Conservation (phyloP, 2,329 filamentous ascomycete genomes). For the Didymella lethalis region DNA sequence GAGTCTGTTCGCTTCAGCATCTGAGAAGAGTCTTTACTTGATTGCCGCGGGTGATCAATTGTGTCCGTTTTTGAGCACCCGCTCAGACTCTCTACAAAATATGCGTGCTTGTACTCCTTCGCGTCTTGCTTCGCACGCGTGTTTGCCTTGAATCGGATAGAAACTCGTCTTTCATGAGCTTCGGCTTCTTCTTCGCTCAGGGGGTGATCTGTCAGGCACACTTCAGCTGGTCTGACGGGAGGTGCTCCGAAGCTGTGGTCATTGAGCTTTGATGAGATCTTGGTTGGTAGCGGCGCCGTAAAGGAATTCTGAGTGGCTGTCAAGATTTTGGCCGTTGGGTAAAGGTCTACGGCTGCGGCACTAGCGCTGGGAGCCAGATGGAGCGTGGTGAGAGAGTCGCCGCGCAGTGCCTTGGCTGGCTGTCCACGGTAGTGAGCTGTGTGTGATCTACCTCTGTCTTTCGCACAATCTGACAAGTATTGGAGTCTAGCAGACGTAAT, state of each 20-base stretch:
- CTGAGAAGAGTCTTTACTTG: not conserved
- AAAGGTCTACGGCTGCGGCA: too few species aligned
- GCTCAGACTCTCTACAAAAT: slow-evolving; percentile 2
- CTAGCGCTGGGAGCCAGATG: not conserved
- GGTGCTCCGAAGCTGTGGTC: too few species aligned
- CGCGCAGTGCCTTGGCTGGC: not conserved
- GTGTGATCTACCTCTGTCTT: not conserved
- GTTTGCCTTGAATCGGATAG: too few species aligned
- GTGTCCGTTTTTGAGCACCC: not conserved
- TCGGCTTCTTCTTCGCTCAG: not conserved
- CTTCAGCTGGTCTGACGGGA: too few species aligned
- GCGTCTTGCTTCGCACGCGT: not conserved
- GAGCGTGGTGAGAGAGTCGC: slow-evolving; percentile 10
- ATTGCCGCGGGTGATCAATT: not conserved
- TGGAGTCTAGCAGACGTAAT: not conserved
- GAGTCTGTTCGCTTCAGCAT: not conserved
- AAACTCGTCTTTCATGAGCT: not conserved
- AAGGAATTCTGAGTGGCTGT: not conserved
- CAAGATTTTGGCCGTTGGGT: not conserved
- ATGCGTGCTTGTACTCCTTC: slow-evolving; percentile 1
- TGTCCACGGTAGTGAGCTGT: not conserved
- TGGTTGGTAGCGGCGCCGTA: not conserved
- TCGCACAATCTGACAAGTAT: not conserved
- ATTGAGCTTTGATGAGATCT: too few species aligned
- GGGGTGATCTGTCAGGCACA: not conserved